Evolutionary conservation across 257 asterid species (phyloP), one percentile per base, ranked within the genome.

Genomic region (Solanum stenotomum): DNA sequence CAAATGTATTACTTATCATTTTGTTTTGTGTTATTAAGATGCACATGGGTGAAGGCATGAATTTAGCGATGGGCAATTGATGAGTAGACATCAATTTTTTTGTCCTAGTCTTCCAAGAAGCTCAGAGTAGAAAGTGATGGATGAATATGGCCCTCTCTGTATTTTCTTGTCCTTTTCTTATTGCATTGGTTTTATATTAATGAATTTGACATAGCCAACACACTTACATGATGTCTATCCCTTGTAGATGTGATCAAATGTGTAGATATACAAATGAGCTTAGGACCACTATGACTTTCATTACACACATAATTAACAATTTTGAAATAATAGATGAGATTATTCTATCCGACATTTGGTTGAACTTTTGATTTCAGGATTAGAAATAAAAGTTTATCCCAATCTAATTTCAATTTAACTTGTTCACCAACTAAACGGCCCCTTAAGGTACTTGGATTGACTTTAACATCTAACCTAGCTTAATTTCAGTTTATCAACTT

Each of bases 31-130:
- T 27, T 65, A 68, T 27, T 68, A 38, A 46, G 83, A 86, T n/a
- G 81, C 82, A 94, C 96, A 94, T 93, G 96, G 92, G 89, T 22
- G 85, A 88, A 85, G 92, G 89, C 90, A 90, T 89, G 95, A 91
- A 27, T 83, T 63, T 87, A 79, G 92, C 40, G 85, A 46, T 79
- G 52, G 87, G 85, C 95, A 94, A 91, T 95, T 94, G 95, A 93
- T 82, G 6, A 52, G 92, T 91, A 89, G 93, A 89, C 78, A 87
- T 92, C 92, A 87, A 49, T 90, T 88, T 49, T 68, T 90, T 88
- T 89, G 88, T 90, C 90, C 67, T 44, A 16, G 84, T 52, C 78
- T 75, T 31, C 40, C 68, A 75, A 76, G 27, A 85, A 52, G 87
- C 52, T 74, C 88, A 84, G 85, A 74, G 78, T 81, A 75, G 88